Evolutionary conservation across 176 grass and related monocot genomes (phyloP), one percentile per base, ranked within the genome.

Genomic region (Triticum timopheevii): DNA sequence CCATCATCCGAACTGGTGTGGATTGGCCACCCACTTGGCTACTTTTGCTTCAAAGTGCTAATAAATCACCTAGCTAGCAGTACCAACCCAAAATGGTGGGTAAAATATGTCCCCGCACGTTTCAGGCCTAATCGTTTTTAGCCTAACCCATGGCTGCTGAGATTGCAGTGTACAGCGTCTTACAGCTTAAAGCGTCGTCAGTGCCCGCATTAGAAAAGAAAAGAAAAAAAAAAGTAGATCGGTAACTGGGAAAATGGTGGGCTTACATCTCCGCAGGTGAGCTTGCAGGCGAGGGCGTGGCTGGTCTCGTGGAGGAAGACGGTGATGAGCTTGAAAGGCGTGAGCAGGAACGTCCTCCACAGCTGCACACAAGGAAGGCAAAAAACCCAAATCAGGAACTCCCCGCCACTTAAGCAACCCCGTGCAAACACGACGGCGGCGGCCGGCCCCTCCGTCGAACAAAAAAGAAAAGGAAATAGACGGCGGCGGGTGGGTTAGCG

Each of bases 261-360:
- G 40, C 94, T 91, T 93, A 99, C 97, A 91, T 97, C 90, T 24
- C 94, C 97, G 76, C 97, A 99, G 63, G 97, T 99, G 49, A 96
- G 89, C 86, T 96, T 99, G 89, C 97, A 99, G 74, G 94, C 97
- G 84, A 99, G 94, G 40, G 94, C 97, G 87, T 99, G 97, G 87
- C 94, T 99, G 54, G 90, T 96, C 86, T 99, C 97, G 81, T 99
- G 97, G 64, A 99, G 97, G 91, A 99, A 99, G 80, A 99, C 97
- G 73, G 97, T 94, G 89, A 99, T 97, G 61, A 99, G 94, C 89
- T 99, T 99, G 94, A 99, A 99, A 47, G 97, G 97, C 47, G 90
- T 99, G 80, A 93, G 87, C 89, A 99, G 50, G 82, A 96, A 90
- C 49, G 97, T 97, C 87, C 97, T 88, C 97, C 97, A 99, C 54